These are phyloP conservation scores for Orbilia oligospora DNA, from an alignment of 2,329 filamentous ascomycete genomes.

Conservation along the genomic window DNA sequence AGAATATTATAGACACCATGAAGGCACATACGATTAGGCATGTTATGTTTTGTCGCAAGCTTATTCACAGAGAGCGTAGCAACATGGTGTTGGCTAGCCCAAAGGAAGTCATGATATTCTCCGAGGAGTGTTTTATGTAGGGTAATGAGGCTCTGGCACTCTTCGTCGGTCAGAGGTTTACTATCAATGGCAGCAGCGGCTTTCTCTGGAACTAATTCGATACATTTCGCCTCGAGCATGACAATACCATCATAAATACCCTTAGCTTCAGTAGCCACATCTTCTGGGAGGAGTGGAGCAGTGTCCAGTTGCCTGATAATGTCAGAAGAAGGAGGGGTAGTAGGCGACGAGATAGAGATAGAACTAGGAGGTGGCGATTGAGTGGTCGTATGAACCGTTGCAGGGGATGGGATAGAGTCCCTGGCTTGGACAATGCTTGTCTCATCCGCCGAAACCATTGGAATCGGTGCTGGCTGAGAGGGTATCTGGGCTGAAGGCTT, in stretches of 20 bases:
- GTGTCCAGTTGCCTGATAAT: conserved; percentile 75
- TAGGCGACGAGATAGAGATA: conserved; percentile 12
- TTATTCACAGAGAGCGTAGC: conserved; percentile 77
- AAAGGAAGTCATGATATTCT: conserved; percentile 87
- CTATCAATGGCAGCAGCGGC: conserved; percentile 68
- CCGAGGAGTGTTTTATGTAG: conserved; percentile 84
- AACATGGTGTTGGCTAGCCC: conserved; percentile 87
- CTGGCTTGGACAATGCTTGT: too few relatives aligned
- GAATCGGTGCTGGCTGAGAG: too few relatives aligned
- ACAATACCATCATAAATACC: conserved; percentile 85
- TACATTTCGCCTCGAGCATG: conserved; percentile 89
- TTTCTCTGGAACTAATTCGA: conserved; percentile 81
- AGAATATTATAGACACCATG: conserved; percentile 90
- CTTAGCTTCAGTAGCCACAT: conserved; percentile 84
- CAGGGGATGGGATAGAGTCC: too few relatives aligned
- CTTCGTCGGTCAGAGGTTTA: conserved; percentile 73
- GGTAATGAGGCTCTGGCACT: conserved; percentile 87
- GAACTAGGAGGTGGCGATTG: conserved; percentile 11
- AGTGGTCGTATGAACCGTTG: too few relatives aligned
- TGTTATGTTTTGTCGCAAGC: conserved; percentile 84
- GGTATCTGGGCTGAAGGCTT: too few relatives aligned
- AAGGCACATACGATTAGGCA: conserved; percentile 95
- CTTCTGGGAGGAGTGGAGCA: conserved; percentile 80
- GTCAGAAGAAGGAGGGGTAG: conserved; percentile 14
- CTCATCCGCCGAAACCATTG: too few relatives aligned